A percentile compares a stretch with the other conserved stretches of the same genome.
phyloP scores from a whole-genome alignment of 257 asterid species.

The Solanum stenotomum region DNA sequence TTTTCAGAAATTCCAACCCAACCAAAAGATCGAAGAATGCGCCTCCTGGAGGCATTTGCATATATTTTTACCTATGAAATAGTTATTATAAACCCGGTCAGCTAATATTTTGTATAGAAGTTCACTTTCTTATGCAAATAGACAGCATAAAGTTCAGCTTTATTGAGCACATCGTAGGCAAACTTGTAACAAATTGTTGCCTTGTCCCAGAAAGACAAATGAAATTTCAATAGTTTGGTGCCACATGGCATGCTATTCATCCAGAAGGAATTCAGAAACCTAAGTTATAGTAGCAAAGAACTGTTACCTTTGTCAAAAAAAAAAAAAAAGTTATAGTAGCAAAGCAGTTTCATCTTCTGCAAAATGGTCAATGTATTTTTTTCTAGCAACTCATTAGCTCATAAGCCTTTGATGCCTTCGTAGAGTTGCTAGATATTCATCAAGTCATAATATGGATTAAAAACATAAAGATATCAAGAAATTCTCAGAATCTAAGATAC shows the following conservation, averaged over 20 bases:
- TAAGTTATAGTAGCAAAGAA: background rate
- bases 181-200: background rate
- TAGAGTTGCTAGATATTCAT: background rate
- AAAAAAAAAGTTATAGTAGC: background rate
- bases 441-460: background rate
- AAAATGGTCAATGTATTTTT: background rate
- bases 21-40: constrained; percentile 15
- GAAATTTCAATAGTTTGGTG: background rate
- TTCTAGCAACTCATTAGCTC: background rate
- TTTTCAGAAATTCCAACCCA: constrained; percentile 19
- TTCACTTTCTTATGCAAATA: background rate
- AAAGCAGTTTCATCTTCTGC: background rate
- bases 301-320: too few relatives aligned
- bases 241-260: background rate
- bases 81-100: background rate
- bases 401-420: background rate
- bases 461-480: background rate
- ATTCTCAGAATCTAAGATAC: background rate
- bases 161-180: background rate
- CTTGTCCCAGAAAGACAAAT: background rate
- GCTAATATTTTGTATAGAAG: background rate
- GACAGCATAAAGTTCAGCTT: background rate
- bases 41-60: constrained; percentile 21
- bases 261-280: background rate
- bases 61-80: constrained; percentile 11